phyloP scores from a whole-genome alignment of 345 rosid genomes.

The Balakata baccata region DNA sequence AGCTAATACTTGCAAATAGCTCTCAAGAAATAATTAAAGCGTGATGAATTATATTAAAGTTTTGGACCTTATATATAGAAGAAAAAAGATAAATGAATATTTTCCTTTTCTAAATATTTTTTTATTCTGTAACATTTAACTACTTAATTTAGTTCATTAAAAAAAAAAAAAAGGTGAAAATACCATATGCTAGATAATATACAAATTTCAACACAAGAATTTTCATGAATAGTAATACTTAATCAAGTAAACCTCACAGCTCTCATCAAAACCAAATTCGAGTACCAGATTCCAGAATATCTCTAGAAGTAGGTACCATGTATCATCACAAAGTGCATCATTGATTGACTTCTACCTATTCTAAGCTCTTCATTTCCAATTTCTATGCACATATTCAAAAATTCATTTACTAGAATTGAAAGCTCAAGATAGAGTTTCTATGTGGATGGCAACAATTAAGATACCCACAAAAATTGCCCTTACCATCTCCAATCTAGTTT shows the following conservation, averaged over 20 bases:
- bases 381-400: background rate
- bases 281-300: background rate
- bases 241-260: slow-evolving; percentile 3
- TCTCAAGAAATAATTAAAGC: background rate
- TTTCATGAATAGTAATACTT: background rate
- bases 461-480: no score
- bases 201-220: background rate
- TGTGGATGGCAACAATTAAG: no score
- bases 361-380: background rate
- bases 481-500: no score
- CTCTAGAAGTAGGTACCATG: background rate
- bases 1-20: background rate
- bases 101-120: background rate
- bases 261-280: slow-evolving; percentile 7
- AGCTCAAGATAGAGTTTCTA: background rate
- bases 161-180: background rate
- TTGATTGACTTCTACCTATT: background rate
- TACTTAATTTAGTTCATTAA: background rate
- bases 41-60: background rate
- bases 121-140: background rate
- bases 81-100: background rate
- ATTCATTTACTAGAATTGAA: slow-evolving; percentile 6
- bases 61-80: background rate
- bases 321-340: background rate
- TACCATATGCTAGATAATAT: background rate